Percentiles rank a stretch among this genome's conserved stretches.
phyloP scores from a whole-genome alignment of 805 yeast species.

The Suhomyces sp. region DNA sequence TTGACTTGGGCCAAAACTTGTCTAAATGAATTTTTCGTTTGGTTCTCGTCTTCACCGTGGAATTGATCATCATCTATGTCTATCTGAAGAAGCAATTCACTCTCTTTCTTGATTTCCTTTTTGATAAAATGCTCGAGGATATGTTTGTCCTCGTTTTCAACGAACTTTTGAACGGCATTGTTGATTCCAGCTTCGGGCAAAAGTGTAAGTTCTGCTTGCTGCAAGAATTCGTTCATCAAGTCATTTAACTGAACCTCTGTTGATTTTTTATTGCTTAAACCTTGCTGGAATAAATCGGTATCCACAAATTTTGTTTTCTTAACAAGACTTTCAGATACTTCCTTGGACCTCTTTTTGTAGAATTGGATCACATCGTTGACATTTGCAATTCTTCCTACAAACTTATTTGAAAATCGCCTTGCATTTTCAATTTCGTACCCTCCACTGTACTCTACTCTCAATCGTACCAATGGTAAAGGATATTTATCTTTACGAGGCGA shows the following conservation, averaged over 20 bases:
- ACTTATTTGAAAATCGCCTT: slow-evolving; percentile 81
- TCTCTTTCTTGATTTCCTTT: slow-evolving; percentile 52
- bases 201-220: slow-evolving; percentile 61
- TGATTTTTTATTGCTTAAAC: slow-evolving; percentile 15
- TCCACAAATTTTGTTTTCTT: slow-evolving; percentile 16
- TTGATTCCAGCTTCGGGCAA: slow-evolving; percentile 76
- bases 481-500: too few relatives aligned
- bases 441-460: slow-evolving; percentile 86
- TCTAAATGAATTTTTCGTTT: slow-evolving; percentile 38
- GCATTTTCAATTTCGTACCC: slow-evolving; percentile 93
- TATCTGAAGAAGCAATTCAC: slow-evolving; percentile 46
- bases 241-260: slow-evolving; percentile 53
- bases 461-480: slow-evolving; percentile 80
- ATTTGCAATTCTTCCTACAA: slow-evolving; percentile 90
- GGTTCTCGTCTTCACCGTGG: slow-evolving; percentile 28
- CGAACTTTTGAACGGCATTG: slow-evolving; percentile 66
- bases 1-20: slow-evolving; percentile 44
- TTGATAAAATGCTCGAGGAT: slow-evolving; percentile 66
- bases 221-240: slow-evolving; percentile 61
- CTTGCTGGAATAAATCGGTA: slow-evolving; percentile 12
- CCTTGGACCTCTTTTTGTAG: slow-evolving; percentile 45
- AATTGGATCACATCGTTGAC: slow-evolving; percentile 81
- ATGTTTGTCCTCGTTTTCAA: slow-evolving; percentile 79
- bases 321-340: slow-evolving; percentile 9
- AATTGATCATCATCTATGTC: slow-evolving; percentile 41